Conservation (phyloP, 2,329 filamentous ascomycete genomes). For the Diaporthe batatas region DNA sequence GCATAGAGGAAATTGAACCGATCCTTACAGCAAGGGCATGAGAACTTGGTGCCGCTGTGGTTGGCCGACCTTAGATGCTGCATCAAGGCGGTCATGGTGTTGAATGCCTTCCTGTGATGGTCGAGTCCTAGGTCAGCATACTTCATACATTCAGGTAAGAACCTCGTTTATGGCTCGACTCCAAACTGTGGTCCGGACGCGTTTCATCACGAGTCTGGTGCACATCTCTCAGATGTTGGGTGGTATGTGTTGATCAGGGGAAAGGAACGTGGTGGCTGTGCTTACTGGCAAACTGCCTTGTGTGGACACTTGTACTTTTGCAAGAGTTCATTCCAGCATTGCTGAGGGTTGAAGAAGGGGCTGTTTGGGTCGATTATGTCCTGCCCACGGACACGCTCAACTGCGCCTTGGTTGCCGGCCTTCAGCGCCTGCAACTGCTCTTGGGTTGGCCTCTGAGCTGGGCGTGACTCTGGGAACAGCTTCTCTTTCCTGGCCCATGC, state of each 20-base stretch:
- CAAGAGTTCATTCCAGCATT: constrained; percentile 60
- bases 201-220: background rate
- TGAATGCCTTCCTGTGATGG: constrained; percentile 57
- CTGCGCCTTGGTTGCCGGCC: constrained; percentile 4
- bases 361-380: constrained; percentile 59
- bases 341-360: constrained; percentile 59
- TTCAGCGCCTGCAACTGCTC: constrained; percentile 42
- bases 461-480: constrained; percentile 47
- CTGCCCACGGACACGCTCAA: background rate
- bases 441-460: constrained; percentile 43
- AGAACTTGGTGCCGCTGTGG: constrained; percentile 54
- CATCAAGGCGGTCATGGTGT: constrained; percentile 50
- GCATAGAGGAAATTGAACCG: constrained; percentile 57
- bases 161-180: background rate
- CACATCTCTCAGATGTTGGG: background rate
- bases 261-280: constrained; percentile 22
- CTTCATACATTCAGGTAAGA: background rate
- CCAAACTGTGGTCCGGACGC: background rate
- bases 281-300: constrained; percentile 61
- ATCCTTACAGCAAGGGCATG: constrained; percentile 61
- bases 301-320: constrained; percentile 68
- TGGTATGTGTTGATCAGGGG: background rate
- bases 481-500: constrained; percentile 47
- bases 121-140: constrained; percentile 38
- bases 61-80: constrained; percentile 59